Conservation (phyloP, 176 grass and related monocot genomes). For the Metroxylon sagu region DNA sequence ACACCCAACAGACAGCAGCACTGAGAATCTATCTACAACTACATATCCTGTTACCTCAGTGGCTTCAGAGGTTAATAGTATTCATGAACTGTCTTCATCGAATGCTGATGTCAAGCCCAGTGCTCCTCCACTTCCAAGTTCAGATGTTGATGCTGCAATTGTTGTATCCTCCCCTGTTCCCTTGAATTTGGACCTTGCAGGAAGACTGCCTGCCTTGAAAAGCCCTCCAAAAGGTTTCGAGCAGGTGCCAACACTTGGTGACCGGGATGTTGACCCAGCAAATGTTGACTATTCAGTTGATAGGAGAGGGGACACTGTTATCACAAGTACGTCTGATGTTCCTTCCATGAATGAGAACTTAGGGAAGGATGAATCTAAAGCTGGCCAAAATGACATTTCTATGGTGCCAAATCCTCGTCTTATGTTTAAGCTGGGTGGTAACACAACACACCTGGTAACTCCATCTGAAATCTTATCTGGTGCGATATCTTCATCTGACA, state of each 20-base stretch:
- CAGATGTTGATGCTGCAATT: constrained; percentile 33
- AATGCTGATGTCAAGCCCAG: constrained; percentile 34
- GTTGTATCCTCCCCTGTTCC: constrained; percentile 28
- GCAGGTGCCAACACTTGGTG: constrained; percentile 31
- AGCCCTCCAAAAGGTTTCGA: constrained; percentile 35
- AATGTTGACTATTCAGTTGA: constrained; percentile 36
- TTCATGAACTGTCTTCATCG: constrained; percentile 33
- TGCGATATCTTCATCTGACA: constrained; percentile 39
- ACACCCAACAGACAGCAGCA: constrained; percentile 13
- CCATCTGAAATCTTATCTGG: constrained; percentile 75
- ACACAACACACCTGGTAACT: constrained; percentile 56
- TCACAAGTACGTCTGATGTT: constrained; percentile 24
- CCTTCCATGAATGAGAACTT: constrained; percentile 30
- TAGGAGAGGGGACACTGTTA: constrained; percentile 33
- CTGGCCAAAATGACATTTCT: constrained; percentile 26
- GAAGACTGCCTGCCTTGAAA: constrained; percentile 34
- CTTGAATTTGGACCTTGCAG: constrained; percentile 35
- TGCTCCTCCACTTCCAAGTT: constrained; percentile 26
- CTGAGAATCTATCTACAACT: constrained; percentile 21
- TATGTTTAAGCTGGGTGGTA: constrained; percentile 37
- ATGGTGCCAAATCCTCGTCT: constrained; percentile 36
- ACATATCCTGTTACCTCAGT: constrained; percentile 7
- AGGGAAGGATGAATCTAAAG: constrained; percentile 35
- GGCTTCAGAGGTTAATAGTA: constrained; percentile 20
- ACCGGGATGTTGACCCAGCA: constrained; percentile 36